Percentiles rank a stretch among this genome's conserved stretches.
Conservation (phyloP, 106 monocot genomes). For the Dendrobium nobile region DNA sequence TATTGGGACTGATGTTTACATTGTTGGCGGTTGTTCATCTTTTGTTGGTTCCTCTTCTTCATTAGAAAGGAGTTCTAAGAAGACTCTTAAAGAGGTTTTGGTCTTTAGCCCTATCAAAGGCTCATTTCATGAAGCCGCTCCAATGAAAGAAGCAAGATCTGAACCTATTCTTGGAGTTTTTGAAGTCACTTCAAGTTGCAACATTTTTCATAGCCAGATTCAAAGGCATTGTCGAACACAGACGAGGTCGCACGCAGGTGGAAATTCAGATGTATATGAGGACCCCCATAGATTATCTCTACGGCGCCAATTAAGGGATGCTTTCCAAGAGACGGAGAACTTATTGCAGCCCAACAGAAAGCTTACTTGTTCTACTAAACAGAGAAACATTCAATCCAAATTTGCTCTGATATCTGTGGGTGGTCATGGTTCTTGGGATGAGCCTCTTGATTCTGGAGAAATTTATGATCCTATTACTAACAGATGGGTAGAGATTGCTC, state of each 20-base stretch:
- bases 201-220: conserved; percentile 15
- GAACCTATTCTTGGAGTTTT: conserved; percentile 63
- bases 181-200: conserved; percentile 31
- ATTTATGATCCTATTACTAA: conserved; percentile 55
- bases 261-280: conserved; percentile 59
- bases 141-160: conserved; percentile 62
- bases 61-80: conserved; percentile 20
- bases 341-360: conserved; percentile 10
- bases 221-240: background rate
- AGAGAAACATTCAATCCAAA: background rate
- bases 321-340: too few species aligned
- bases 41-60: background rate
- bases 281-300: conserved; percentile 63
- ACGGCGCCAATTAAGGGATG: conserved; percentile 39
- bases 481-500: conserved; percentile 55
- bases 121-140: conserved; percentile 45
- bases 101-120: conserved; percentile 60
- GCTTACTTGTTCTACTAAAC: background rate
- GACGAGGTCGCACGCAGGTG: conserved; percentile 17
- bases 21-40: conserved; percentile 62
- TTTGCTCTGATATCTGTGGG: conserved; percentile 72
- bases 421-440: conserved; percentile 57
- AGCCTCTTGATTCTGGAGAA: conserved; percentile 74
- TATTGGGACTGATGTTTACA: conserved; percentile 52
- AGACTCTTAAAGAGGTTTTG: conserved; percentile 43